These are phyloP conservation scores for Capronia epimyces DNA, from an alignment of 2,329 filamentous ascomycete species.

Conservation along the genomic window DNA sequence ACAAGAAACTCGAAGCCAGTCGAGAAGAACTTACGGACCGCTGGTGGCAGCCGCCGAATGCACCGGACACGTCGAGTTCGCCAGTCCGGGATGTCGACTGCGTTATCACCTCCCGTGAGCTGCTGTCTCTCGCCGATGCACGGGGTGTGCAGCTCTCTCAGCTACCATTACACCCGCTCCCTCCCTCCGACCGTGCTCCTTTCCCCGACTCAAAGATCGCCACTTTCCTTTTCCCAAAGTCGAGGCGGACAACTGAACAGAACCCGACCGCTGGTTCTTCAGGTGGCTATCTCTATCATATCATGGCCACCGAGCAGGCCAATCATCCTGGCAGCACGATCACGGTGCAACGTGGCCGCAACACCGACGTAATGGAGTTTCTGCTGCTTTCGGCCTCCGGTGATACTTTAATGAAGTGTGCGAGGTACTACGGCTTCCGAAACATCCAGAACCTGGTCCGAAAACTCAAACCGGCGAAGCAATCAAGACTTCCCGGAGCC, in stretches of 20 bases:
- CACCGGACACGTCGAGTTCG: constrained; percentile 35
- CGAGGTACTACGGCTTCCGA: constrained; percentile 92
- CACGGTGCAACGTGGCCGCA: constrained; percentile 68
- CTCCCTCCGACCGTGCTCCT: constrained; percentile 42
- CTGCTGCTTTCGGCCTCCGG: constrained; percentile 55
- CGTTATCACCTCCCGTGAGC: constrained; percentile 92
- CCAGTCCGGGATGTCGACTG: constrained; percentile 86
- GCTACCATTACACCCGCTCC: constrained; percentile 57
- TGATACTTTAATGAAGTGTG: constrained; percentile 66
- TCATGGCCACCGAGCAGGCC: constrained; percentile 68
- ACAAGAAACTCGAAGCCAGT: constrained; percentile 96
- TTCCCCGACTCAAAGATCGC: constrained; percentile 72
- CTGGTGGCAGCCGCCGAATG: constrained; percentile 53
- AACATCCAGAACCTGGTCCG: constrained; percentile 98
- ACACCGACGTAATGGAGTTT: constrained; percentile 87
- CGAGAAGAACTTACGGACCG: constrained; percentile 82
- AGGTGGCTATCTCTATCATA: constrained; percentile 81
- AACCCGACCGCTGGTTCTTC: constrained; percentile 65
- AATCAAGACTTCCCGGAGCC: constrained; percentile 74
- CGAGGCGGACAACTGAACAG: constrained; percentile 28
- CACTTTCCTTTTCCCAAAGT: constrained; percentile 66
- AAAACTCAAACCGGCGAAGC: constrained; percentile 73
- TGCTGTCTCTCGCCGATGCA: constrained; percentile 80
- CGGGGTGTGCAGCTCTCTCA: constrained; percentile 70
- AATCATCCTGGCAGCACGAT: constrained; percentile 67